Percentiles rank a stretch among this genome's conserved stretches.
Evolutionary conservation across 148 eudicot species (phyloP).

Genomic region (Vaccinium darrowii): DNA sequence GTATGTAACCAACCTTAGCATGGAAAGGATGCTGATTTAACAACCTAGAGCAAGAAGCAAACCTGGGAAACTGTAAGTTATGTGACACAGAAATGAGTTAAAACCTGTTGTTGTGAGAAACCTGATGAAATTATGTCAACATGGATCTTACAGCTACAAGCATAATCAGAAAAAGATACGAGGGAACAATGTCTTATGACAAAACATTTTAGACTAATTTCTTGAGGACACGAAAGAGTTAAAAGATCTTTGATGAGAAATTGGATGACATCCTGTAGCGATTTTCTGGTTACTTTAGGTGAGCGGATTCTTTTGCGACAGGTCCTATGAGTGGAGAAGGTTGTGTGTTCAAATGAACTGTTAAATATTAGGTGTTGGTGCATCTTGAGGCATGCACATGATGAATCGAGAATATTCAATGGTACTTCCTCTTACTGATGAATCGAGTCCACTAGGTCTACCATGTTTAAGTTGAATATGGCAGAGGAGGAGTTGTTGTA

Average conservation of each 20-base stretch:
- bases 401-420: not conserved
- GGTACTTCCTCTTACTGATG: not conserved
- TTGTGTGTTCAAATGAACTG: not conserved
- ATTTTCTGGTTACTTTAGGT: not conserved
- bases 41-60: not conserved
- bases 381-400: not conserved
- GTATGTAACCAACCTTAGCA: not conserved
- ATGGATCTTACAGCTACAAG: conserved; percentile 8
- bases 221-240: not conserved
- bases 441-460: conserved; percentile 11
- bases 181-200: not conserved
- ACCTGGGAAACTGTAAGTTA: not conserved
- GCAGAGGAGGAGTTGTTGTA: not conserved
- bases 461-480: not conserved
- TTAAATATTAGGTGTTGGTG: not conserved
- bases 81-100: not conserved
- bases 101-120: not conserved
- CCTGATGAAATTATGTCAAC: not conserved
- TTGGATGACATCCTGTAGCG: not conserved
- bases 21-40: not conserved
- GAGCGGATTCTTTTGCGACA: not conserved
- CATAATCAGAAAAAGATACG: not conserved
- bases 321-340: not conserved
- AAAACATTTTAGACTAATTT: not conserved
- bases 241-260: not conserved